Percentiles rank a stretch among this genome's conserved stretches.
Conservation (phyloP, 371 early-diverging fungal genomes). For the Funneliformis caledonium region DNA sequence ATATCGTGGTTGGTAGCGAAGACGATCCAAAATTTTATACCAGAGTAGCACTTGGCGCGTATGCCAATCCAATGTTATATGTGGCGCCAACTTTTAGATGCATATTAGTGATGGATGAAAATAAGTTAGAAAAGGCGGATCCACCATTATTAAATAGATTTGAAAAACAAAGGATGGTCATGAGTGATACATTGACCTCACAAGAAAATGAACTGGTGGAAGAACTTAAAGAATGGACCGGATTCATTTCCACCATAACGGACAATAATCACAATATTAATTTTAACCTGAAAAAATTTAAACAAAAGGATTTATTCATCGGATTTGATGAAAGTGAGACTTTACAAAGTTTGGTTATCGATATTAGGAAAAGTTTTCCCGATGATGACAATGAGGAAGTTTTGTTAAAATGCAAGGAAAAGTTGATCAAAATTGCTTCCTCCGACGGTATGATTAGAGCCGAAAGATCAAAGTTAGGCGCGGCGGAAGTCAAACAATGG, state of each 20-base stretch:
- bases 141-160: constrained; percentile 39
- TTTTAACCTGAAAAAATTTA: background rate
- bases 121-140: constrained; percentile 33
- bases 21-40: constrained; percentile 42
- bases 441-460: constrained; percentile 40
- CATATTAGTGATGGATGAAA: constrained; percentile 41
- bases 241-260: constrained; percentile 5
- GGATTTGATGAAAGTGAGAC: constrained; percentile 38
- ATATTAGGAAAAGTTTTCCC: constrained; percentile 21
- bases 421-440: constrained; percentile 38
- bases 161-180: constrained; percentile 38
- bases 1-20: constrained; percentile 31
- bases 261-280: too few species aligned
- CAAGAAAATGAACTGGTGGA: background rate
- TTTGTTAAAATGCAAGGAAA: constrained; percentile 32
- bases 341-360: constrained; percentile 39
- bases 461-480: constrained; percentile 8
- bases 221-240: constrained; percentile 5
- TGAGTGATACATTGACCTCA: constrained; percentile 8
- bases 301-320: constrained; percentile 24
- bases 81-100: constrained; percentile 39
- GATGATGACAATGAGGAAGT: background rate
- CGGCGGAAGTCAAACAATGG: constrained; percentile 27
- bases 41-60: constrained; percentile 41
- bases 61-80: constrained; percentile 40